These are phyloP conservation scores for Antarctomyces pellizariae DNA, from an alignment of 495 filamentous ascomycete genomes.

Conservation along the genomic window DNA sequence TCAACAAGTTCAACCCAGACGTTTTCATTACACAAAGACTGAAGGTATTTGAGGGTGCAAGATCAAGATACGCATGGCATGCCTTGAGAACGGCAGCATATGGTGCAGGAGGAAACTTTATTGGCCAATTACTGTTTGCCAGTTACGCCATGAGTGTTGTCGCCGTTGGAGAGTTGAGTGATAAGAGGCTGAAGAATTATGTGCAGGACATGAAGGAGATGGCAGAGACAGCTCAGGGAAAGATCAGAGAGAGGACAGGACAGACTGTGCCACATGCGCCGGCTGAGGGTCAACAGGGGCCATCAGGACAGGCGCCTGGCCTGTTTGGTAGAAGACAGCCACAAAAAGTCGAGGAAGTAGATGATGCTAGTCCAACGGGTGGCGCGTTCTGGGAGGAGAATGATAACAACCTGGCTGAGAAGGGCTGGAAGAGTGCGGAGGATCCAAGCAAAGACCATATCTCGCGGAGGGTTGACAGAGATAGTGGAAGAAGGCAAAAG, in stretches of 20 bases:
- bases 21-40: slow-evolving; percentile 1
- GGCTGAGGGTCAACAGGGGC: neutral
- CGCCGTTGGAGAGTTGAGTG: slow-evolving; percentile 5
- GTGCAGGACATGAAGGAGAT: slow-evolving; percentile 1
- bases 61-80: slow-evolving; percentile 5
- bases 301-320: neutral
- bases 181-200: slow-evolving; percentile 8
- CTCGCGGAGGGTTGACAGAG: neutral
- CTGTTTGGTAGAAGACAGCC: neutral
- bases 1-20: slow-evolving; percentile 5
- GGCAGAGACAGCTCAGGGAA: slow-evolving; percentile 2
- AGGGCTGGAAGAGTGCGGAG: too few relatives aligned
- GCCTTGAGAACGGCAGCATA: slow-evolving; percentile 4
- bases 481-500: neutral
- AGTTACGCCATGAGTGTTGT: slow-evolving; percentile 6
- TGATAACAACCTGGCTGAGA: too few relatives aligned
- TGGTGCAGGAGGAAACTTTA: neutral
- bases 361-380: slow-evolving; percentile 12
- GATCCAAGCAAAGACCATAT: too few relatives aligned
- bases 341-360: neutral
- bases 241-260: neutral
- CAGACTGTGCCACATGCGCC: neutral
- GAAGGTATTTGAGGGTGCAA: neutral
- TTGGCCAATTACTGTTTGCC: slow-evolving; percentile 4
- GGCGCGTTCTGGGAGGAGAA: slow-evolving; percentile 5